Evolutionary conservation across 78 protist species (phyloP).

Genomic region (Dictyostelium intermedium): DNA sequence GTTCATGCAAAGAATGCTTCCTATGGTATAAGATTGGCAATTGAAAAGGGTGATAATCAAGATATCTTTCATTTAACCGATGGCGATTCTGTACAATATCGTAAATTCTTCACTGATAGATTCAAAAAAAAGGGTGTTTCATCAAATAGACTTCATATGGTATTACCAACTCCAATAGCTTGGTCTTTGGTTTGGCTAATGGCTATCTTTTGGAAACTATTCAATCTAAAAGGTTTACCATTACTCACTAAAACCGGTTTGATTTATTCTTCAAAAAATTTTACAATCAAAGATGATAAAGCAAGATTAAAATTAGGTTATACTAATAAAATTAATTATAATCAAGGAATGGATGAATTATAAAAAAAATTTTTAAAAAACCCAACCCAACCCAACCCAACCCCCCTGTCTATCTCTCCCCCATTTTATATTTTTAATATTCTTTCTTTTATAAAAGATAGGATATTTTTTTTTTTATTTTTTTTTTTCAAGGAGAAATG

Average conservation of each 20-base stretch:
- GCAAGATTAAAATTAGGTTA: conserved; percentile 31
- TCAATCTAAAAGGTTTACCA: conserved; percentile 39
- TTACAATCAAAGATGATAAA: conserved; percentile 22
- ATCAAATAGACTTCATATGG: conserved; percentile 26
- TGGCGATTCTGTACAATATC: conserved; percentile 33
- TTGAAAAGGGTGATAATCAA: conserved; percentile 10
- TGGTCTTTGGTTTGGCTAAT: conserved; percentile 12
- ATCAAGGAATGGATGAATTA: conserved; percentile 58
- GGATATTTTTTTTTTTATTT: too few species aligned
- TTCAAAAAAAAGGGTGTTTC: conserved; percentile 9
- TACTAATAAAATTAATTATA: background rate
- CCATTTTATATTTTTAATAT: too few species aligned
- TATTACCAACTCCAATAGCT: conserved; percentile 39
- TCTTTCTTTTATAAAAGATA: too few species aligned
- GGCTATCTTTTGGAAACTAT: conserved; percentile 40
- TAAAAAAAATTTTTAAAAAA: background rate
- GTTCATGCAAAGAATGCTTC: conserved; percentile 56
- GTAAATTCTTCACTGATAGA: conserved; percentile 50
- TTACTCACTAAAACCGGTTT: conserved; percentile 65
- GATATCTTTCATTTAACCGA: conserved; percentile 38
- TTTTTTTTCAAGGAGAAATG: background rate
- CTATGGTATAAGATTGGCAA: conserved; percentile 9
- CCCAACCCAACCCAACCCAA: background rate
- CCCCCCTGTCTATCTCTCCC: too few species aligned
- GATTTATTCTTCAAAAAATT: conserved; percentile 31